Conservation (phyloP, 1,139 yeast species). For the Saccharomyces hybrid region DNA sequence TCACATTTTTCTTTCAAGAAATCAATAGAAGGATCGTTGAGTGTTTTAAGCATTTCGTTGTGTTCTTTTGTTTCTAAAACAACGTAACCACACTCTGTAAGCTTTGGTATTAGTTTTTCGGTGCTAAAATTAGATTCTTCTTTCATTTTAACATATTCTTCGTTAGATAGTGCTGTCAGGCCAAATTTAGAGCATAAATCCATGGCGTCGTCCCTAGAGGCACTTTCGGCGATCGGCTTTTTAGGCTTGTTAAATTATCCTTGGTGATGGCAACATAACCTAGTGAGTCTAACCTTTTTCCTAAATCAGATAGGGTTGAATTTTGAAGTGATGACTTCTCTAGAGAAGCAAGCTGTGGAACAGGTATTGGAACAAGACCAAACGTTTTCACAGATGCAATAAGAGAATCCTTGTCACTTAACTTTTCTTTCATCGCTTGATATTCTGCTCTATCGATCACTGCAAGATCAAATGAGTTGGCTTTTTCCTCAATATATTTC, state of each 20-base stretch:
- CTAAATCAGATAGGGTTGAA: not conserved
- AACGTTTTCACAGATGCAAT: not conserved
- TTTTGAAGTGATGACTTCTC: conserved; percentile 3
- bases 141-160: conserved; percentile 24
- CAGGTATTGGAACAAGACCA: conserved; percentile 8
- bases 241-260: conserved; percentile 23
- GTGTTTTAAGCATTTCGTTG: conserved; percentile 22
- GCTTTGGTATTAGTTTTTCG: conserved; percentile 22
- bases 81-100: conserved; percentile 18
- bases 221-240: conserved; percentile 22
- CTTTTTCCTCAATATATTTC: conserved; percentile 4
- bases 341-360: conserved; percentile 5
- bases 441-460: conserved; percentile 3
- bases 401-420: not conserved
- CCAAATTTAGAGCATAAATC: conserved; percentile 5
- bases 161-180: conserved; percentile 9
- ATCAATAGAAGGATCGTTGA: conserved; percentile 23
- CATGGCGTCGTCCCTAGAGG: not conserved
- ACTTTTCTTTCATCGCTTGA: not conserved
- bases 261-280: not conserved
- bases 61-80: conserved; percentile 30
- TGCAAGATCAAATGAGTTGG: not conserved
- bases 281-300: not conserved
- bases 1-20: conserved; percentile 28
- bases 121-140: conserved; percentile 8